A percentile compares a stretch with the other conserved stretches of the same genome.
Evolutionary conservation across 2,329 filamentous ascomycete species (phyloP).

Genomic region (Aureobasidium musti): DNA sequence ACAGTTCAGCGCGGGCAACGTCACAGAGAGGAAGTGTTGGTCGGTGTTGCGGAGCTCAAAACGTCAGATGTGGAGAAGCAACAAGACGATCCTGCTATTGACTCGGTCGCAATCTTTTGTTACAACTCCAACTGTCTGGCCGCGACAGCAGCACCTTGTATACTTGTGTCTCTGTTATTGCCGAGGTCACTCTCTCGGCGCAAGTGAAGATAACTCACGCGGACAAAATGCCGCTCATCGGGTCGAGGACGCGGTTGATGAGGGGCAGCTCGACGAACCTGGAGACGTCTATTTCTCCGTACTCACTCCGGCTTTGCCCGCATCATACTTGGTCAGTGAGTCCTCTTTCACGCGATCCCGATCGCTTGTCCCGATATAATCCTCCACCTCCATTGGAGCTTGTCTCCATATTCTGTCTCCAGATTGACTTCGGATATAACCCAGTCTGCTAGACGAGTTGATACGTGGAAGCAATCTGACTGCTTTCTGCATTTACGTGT

Average conservation of each 20-base stretch:
- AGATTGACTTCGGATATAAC: constrained; percentile 2
- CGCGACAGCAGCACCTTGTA: not conserved
- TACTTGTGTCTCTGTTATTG: constrained; percentile 15
- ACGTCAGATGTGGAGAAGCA: constrained; percentile 30
- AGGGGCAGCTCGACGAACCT: not conserved
- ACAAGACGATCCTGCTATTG: constrained; percentile 15
- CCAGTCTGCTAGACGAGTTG: not conserved
- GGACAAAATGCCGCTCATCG: constrained; percentile 24
- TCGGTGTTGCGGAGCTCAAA: constrained; percentile 30
- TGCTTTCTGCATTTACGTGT: not conserved
- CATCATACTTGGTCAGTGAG: constrained; percentile 5
- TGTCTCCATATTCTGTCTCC: not conserved
- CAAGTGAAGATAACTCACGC: constrained; percentile 21
- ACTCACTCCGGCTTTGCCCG: constrained; percentile 16
- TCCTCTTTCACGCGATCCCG: not conserved
- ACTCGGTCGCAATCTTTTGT: not conserved
- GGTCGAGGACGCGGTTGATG: constrained; percentile 9
- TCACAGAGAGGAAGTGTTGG: constrained; percentile 19
- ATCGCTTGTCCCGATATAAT: not conserved
- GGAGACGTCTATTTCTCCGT: constrained; percentile 20
- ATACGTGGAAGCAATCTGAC: not conserved
- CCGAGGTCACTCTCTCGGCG: constrained; percentile 16
- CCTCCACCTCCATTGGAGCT: too few relatives aligned
- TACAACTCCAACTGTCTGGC: not conserved
- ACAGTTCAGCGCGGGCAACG: not conserved